Evolutionary conservation across 129 eudicot genomes (phyloP), one percentile per base, ranked within the genome.

Genomic region (Solidago caesia): DNA sequence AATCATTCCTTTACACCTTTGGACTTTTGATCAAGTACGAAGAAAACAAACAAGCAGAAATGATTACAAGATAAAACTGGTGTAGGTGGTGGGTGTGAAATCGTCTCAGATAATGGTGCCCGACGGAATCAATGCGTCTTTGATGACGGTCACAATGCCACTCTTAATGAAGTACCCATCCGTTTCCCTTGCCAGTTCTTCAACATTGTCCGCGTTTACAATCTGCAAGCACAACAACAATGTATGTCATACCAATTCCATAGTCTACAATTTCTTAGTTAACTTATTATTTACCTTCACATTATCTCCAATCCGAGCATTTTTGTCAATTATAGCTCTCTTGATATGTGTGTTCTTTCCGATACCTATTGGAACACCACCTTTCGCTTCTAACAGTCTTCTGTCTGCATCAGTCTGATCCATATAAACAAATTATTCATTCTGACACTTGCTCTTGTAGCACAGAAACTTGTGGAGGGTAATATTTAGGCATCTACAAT

Each of bases 141-240:
- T 92, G 67, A 92, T 92, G 6, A 92, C 73, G 0, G 96, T 89
- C 16, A 92, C 96, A 7, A 92, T 92, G 4, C 98, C 98, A 9
- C 98, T 92, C 87, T 92, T 92, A 68, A 92, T 92, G 81, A 92
- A 92, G 87, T 92, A 92, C 7, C 98, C 98, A 15, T 92, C 95
- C 0, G 96, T 89, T 65, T 92, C 98, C 46, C 98, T 86, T 25
- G 98, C 98, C 42, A 85, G 74, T 84, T 92, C 98, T 84, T 89
- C 95, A 43, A 92, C 90, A 55, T 89, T 77, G 59, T 87, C 87
- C 0, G 6, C 65, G 73, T 92, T 89, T 33, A 89, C 46, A 44
- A 92, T 92, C 98, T 92, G 88, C 66, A 56, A 77, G 7, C 14
- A 56, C 55, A 72, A 53, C 9, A 13, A 42, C 9, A 67, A 33